Evolutionary conservation across 2,329 filamentous ascomycete genomes (phyloP).

Genomic region (Aspergillus fructus): DNA sequence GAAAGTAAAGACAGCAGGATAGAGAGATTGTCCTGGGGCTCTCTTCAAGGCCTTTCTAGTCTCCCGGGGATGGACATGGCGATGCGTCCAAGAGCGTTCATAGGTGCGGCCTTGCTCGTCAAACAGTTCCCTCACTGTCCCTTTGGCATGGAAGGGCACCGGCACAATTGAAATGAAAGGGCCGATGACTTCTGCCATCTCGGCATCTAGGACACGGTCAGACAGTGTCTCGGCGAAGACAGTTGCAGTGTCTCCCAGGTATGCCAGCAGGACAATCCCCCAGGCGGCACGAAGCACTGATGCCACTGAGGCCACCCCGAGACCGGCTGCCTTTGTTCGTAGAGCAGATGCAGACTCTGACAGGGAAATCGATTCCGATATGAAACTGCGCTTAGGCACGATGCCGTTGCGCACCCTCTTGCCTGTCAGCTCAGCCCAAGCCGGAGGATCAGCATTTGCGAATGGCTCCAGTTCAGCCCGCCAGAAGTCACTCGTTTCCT

Average conservation of each 20-base stretch:
- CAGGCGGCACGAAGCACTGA: conserved; percentile 31
- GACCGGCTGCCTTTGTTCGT: conserved; percentile 17
- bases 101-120: conserved; percentile 26
- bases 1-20: conserved; percentile 36
- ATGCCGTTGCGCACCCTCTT: conserved; percentile 15
- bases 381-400: conserved; percentile 16
- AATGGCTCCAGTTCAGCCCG: conserved; percentile 23
- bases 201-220: conserved; percentile 27
- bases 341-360: conserved; percentile 18
- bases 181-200: conserved; percentile 29
- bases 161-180: conserved; percentile 36
- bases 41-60: conserved; percentile 28
- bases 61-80: conserved; percentile 29
- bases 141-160: conserved; percentile 30
- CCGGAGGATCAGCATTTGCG: conserved; percentile 21
- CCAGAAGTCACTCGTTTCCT: conserved; percentile 26
- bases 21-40: conserved; percentile 26
- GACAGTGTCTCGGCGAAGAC: conserved; percentile 36
- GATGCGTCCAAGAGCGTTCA: conserved; percentile 25
- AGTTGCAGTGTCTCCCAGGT: conserved; percentile 26
- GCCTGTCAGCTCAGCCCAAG: conserved; percentile 30
- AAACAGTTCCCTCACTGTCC: conserved; percentile 25
- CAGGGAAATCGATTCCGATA: conserved; percentile 18
- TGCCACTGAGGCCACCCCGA: conserved; percentile 30
- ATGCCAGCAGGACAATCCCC: conserved; percentile 27